Percentiles rank a stretch among this genome's conserved stretches.
phyloP scores from a whole-genome alignment of 441 rosid genomes.

The Aleurites moluccanus region DNA sequence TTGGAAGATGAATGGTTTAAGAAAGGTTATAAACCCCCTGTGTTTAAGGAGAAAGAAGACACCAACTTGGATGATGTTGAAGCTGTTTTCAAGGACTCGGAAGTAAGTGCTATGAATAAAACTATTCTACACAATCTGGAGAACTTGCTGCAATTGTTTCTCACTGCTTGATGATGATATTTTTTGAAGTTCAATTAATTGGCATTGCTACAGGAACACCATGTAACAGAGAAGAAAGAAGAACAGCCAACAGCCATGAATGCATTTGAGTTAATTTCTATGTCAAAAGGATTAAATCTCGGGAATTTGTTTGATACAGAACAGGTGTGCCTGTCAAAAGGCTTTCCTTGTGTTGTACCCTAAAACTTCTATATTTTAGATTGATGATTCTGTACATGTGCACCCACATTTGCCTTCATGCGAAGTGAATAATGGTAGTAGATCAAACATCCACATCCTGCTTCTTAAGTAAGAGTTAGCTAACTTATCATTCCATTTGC shows the following conservation, averaged over 20 bases:
- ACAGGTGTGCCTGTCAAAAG: slow-evolving; percentile 52
- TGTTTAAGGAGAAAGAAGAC: slow-evolving; percentile 69
- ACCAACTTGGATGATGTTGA: slow-evolving; percentile 86
- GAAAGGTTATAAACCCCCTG: slow-evolving; percentile 72
- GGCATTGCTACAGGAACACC: slow-evolving; percentile 65
- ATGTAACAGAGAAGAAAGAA: slow-evolving; percentile 84
- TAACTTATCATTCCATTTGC: background rate
- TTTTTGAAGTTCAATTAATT: slow-evolving; percentile 19
- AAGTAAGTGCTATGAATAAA: slow-evolving; percentile 42
- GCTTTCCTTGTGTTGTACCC: slow-evolving; percentile 10
- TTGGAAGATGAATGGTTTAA: slow-evolving; percentile 93
- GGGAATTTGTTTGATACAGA: slow-evolving; percentile 77
- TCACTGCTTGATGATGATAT: slow-evolving; percentile 2
- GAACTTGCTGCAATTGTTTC: slow-evolving; percentile 7
- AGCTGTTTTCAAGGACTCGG: slow-evolving; percentile 90
- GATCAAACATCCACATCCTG: slow-evolving; percentile 2
- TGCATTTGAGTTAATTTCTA: slow-evolving; percentile 87
- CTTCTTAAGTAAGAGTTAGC: background rate
- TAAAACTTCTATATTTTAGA: background rate
- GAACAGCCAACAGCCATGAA: slow-evolving; percentile 81
- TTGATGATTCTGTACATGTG: background rate
- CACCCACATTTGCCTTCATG: background rate
- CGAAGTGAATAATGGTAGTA: background rate
- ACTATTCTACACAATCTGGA: slow-evolving; percentile 6
- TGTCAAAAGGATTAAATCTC: slow-evolving; percentile 90